Conservation (phyloP, 768 basidiomycete species). For the Steccherinum ochraceum region DNA sequence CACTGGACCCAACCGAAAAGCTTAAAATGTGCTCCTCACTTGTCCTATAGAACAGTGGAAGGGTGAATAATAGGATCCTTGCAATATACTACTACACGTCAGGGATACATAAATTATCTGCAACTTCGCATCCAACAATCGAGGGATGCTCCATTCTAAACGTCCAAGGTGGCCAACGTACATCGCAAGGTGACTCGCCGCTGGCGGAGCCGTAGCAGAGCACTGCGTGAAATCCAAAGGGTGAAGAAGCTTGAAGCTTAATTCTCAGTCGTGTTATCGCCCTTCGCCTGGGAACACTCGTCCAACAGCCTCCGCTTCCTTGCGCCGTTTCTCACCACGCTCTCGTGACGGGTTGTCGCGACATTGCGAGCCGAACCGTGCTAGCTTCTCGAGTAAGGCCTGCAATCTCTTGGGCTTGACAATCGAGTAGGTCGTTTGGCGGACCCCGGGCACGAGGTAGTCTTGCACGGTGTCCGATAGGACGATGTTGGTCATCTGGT, state of each 20-base stretch:
- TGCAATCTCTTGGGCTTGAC: conserved; percentile 72
- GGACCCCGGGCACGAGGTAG: conserved; percentile 66
- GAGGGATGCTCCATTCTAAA: too few species aligned
- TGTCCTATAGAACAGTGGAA: background rate
- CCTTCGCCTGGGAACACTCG: conserved; percentile 67
- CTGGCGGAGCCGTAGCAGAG: background rate
- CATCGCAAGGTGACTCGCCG: background rate
- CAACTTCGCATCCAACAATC: too few species aligned
- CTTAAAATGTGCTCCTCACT: background rate
- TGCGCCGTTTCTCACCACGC: conserved; percentile 63
- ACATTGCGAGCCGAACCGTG: conserved; percentile 56
- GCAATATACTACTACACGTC: background rate
- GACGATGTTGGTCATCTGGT: conserved; percentile 71
- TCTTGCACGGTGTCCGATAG: conserved; percentile 70
- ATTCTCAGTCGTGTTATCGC: conserved; percentile 18
- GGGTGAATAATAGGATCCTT: background rate
- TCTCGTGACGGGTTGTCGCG: conserved; percentile 57
- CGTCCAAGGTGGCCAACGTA: background rate
- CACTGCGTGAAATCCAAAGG: background rate
- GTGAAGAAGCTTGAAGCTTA: background rate
- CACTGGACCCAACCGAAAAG: background rate
- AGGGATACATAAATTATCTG: background rate
- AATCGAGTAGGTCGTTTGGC: conserved; percentile 57
- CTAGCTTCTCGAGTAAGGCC: conserved; percentile 72
- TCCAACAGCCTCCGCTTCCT: conserved; percentile 73